Percentiles rank a stretch among this genome's conserved stretches.
Conservation (phyloP, 148 eudicot species). For the Fallopia convolvulus region DNA sequence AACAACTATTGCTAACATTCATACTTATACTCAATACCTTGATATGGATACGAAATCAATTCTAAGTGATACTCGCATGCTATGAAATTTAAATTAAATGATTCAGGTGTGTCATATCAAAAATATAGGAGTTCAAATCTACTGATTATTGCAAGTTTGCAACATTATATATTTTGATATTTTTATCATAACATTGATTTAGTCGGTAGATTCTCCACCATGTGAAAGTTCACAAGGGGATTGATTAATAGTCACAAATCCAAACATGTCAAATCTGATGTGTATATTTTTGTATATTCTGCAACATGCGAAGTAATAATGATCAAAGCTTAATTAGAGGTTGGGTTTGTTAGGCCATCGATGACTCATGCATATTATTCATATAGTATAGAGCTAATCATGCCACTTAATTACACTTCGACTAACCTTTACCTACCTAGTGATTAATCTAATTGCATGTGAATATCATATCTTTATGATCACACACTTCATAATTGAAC, state of each 20-base stretch:
- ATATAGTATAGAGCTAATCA: background rate
- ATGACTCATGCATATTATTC: background rate
- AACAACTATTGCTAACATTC: no score
- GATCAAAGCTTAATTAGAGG: background rate
- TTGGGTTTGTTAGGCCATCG: background rate
- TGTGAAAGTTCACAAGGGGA: background rate
- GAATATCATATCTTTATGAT: no score
- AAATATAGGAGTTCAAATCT: no score
- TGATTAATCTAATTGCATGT: background rate
- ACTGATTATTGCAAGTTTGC: no score
- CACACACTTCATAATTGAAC: no score
- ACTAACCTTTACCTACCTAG: background rate
- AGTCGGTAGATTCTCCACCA: slow-evolving; percentile 3
- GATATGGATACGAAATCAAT: no score
- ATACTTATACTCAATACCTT: no score
- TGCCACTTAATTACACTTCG: background rate
- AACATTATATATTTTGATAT: no score
- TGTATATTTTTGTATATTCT: no score
- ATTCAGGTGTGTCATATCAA: no score
- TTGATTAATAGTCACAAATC: background rate
- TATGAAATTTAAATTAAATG: no score
- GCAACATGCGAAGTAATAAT: background rate
- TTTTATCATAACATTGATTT: background rate
- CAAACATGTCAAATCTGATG: background rate
- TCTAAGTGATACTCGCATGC: no score